Evolutionary conservation across 2,329 filamentous ascomycete genomes (phyloP).

Genomic region (Colletotrichum truncatum): DNA sequence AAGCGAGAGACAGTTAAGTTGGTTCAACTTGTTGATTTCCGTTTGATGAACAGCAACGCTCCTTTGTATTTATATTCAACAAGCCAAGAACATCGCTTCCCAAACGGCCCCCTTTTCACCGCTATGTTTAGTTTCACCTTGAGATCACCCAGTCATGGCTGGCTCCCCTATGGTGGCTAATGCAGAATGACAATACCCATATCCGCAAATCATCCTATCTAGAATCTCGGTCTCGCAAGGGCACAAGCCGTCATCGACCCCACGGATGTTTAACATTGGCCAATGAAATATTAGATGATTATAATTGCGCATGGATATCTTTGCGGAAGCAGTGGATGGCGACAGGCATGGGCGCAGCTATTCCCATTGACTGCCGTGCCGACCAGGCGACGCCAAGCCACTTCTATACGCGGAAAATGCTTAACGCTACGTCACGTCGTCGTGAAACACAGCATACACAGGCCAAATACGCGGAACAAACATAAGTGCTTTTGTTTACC

Average conservation of each 20-base stretch:
- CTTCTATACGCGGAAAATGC: conserved; percentile 10
- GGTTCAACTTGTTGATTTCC: neutral
- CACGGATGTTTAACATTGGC: neutral
- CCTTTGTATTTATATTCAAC: conserved; percentile 10
- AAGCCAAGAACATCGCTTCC: neutral
- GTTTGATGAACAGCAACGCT: neutral
- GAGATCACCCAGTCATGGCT: neutral
- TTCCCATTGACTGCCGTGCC: conserved; percentile 17
- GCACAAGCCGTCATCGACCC: neutral
- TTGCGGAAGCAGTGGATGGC: neutral
- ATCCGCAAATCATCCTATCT: conserved; percentile 4
- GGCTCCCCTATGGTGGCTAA: neutral
- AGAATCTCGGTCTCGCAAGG: conserved; percentile 3
- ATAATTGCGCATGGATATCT: conserved; percentile 1
- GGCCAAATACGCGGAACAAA: neutral
- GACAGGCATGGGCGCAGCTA: neutral
- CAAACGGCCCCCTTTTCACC: neutral
- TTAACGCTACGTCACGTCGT: conserved; percentile 2
- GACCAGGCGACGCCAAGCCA: neutral
- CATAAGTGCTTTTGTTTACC: neutral
- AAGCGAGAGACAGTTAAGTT: conserved; percentile 3
- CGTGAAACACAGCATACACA: neutral
- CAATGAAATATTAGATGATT: conserved; percentile 7
- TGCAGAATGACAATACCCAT: neutral
- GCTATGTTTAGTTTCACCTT: neutral